Evolutionary conservation across 2,329 filamentous ascomycete genomes (phyloP).

Genomic region (Neofusicoccum sp.): DNA sequence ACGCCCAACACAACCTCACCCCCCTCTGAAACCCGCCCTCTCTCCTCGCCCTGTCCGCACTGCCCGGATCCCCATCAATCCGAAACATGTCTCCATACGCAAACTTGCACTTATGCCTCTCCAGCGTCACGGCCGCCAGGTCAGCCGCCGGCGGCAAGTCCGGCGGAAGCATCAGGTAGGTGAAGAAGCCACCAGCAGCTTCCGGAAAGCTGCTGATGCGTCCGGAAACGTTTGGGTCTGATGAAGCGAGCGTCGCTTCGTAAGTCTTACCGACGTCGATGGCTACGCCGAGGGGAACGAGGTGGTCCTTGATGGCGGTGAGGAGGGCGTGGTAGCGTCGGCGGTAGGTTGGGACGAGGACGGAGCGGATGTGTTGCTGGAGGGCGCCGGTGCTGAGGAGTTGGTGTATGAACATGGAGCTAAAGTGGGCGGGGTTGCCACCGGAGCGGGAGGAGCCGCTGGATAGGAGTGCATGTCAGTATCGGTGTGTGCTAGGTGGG

Average conservation of each 20-base stretch:
- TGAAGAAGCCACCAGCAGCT: slow-evolving; percentile 79
- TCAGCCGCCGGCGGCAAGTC: slow-evolving; percentile 53
- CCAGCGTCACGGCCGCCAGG: slow-evolving; percentile 60
- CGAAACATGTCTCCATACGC: slow-evolving; percentile 72
- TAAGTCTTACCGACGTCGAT: not conserved
- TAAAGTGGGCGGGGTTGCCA: slow-evolving; percentile 62
- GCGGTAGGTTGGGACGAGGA: slow-evolving; percentile 60
- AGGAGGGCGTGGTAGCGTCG: slow-evolving; percentile 60
- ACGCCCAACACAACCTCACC: slow-evolving; percentile 68
- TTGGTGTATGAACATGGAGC: slow-evolving; percentile 59
- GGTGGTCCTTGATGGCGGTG: slow-evolving; percentile 58
- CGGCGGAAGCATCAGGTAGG: slow-evolving; percentile 71
- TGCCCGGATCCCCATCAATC: slow-evolving; percentile 47
- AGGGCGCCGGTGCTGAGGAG: slow-evolving; percentile 56
- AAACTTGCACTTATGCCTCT: slow-evolving; percentile 67
- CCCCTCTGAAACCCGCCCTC: slow-evolving; percentile 60
- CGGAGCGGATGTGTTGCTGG: slow-evolving; percentile 55
- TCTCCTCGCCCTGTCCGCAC: slow-evolving; percentile 19
- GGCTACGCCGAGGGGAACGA: slow-evolving; percentile 64
- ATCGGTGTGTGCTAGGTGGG: too few relatives aligned
- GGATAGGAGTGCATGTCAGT: not conserved
- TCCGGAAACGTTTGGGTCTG: slow-evolving; percentile 39
- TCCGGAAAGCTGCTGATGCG: slow-evolving; percentile 36
- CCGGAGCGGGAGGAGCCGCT: slow-evolving; percentile 62
- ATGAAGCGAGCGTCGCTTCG: not conserved